Conservation (phyloP, 2,329 filamentous ascomycete genomes). For the Arthrobotrys sphaeroides region DNA sequence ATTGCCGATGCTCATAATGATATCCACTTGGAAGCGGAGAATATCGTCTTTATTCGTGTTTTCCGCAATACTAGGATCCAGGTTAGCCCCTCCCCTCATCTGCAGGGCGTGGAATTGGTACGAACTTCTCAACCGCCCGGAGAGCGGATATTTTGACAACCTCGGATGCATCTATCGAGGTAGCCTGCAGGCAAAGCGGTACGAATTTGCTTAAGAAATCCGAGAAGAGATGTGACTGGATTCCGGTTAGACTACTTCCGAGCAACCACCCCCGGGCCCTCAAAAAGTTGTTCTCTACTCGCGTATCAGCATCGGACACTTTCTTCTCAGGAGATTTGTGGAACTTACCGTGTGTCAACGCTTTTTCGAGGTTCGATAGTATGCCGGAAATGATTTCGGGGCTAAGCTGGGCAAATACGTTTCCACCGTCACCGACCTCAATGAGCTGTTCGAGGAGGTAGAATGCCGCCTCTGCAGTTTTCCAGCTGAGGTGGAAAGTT, state of each 20-base stretch:
- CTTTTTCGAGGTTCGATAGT: conserved; percentile 39
- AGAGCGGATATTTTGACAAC: conserved; percentile 93
- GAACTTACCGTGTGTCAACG: conserved; percentile 34
- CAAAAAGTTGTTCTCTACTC: conserved; percentile 76
- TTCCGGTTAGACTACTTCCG: conserved; percentile 79
- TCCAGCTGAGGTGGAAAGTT: conserved; percentile 58
- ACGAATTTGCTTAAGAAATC: conserved; percentile 68
- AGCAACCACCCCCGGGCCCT: conserved; percentile 87
- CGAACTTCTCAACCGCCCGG: conserved; percentile 78
- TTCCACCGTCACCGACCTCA: conserved; percentile 59
- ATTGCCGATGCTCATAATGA: conserved; percentile 69
- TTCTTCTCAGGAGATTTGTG: background rate
- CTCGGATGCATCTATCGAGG: conserved; percentile 79
- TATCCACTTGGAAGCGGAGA: conserved; percentile 59
- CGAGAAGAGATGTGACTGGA: conserved; percentile 68
- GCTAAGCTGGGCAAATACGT: conserved; percentile 24
- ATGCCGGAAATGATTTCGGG: conserved; percentile 21
- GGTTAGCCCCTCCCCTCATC: background rate
- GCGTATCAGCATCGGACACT: background rate
- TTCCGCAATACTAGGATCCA: conserved; percentile 63
- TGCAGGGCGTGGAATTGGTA: conserved; percentile 57
- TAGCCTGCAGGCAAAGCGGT: conserved; percentile 77
- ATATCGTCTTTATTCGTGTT: conserved; percentile 54
- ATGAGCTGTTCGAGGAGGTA: conserved; percentile 83
- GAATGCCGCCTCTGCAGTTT: conserved; percentile 77